Base-by-base conservation (phyloP, 176 grass and related monocot species). In the Coix lacrymajobi region DNA sequence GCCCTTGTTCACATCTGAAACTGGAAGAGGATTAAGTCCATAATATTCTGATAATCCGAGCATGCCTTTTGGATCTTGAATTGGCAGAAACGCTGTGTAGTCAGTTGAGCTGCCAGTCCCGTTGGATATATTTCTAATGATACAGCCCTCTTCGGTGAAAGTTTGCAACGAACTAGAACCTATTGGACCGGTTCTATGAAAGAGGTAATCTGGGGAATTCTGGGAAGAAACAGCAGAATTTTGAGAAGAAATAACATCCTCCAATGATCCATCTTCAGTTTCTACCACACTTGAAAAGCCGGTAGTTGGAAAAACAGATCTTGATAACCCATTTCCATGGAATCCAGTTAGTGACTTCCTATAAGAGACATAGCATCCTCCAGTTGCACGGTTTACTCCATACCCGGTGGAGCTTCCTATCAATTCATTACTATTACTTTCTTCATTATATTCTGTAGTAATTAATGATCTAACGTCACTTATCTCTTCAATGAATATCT, bases 171-270 rank as follows among this genome's bases (percentile, higher is more conserved):
- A 90, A 68, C 86, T 85, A 38, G 86, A 89, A 70, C 44, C 68
- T 56, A 49, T 54, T 41, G 22, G 22, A 46, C 85, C 62, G 37
- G 34, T 61, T 77, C 52, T 64, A 24, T 64, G 78, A 76, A 82
- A 83, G 32, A 62, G 81, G 33, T 86, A 80, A 66, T 87, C 81
- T 64, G 94, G 62, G 12, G 84, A 93, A 57, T 79, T 88, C 61
- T 90, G 83, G 69, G 87, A 86, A 69, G 94, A 88, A 90, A 94
- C 80, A 49, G 65, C 56, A 22, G 89, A 92, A 71, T 94, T 92
- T 73, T 90, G 87, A 20, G 85, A 92, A 84, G 89, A 94, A 92
- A 86, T 65, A 56, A 82, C 85, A 83, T 87, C 85, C 49, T 87
- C 91, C 16, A 81, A 38, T 54, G 89, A 67, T 32, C 70, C 87